Conservation (phyloP, 202 grass and related monocot genomes). For the Cymbopogon flexuosus region DNA sequence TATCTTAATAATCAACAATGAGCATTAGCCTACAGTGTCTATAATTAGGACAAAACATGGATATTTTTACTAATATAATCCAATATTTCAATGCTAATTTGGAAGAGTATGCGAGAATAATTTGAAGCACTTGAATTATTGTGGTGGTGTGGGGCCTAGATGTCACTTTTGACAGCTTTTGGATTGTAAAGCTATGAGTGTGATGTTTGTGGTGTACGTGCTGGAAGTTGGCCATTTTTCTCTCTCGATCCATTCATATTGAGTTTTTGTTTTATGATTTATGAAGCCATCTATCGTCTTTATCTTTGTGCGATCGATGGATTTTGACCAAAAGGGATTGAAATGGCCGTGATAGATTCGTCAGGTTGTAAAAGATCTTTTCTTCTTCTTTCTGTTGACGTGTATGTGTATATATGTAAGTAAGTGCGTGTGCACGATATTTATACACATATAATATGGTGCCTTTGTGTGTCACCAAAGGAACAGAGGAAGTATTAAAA, state of each 20-base stretch:
- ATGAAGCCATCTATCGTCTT: background rate
- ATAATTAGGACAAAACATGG: background rate
- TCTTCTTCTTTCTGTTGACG: background rate
- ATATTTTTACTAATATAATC: too few species aligned
- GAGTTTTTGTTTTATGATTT: background rate
- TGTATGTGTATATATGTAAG: background rate
- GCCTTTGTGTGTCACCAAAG: background rate
- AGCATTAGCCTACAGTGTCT: background rate
- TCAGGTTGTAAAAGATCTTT: background rate
- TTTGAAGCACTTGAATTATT: background rate
- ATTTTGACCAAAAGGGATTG: background rate
- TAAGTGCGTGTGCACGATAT: background rate
- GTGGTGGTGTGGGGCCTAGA: background rate
- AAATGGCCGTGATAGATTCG: background rate
- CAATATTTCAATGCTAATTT: background rate
- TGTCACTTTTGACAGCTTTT: constrained; percentile 34
- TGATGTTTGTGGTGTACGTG: constrained; percentile 28
- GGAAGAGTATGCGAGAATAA: background rate
- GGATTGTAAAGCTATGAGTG: constrained; percentile 15
- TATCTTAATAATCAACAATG: too few species aligned
- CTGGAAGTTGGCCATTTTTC: background rate
- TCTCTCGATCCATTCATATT: background rate
- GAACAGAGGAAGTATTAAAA: background rate
- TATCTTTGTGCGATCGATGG: background rate
- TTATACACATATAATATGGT: background rate